Evolutionary conservation across 2,329 filamentous ascomycete genomes (phyloP).

Genomic region (Colletotrichum chrysophilum): DNA sequence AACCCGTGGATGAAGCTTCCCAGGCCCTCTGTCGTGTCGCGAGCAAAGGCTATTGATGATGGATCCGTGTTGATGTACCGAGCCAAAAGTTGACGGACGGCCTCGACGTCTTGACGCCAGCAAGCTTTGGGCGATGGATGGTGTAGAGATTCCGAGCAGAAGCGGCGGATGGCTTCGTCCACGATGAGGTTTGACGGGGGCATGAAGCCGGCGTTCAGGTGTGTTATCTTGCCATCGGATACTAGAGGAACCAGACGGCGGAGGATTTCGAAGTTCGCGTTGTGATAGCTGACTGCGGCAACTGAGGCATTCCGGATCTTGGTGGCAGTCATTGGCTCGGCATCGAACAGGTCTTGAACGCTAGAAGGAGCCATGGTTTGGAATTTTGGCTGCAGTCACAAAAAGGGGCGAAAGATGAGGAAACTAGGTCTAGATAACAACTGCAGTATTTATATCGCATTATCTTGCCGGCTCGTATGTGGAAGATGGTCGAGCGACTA

Average conservation of each 20-base stretch:
- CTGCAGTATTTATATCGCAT: neutral
- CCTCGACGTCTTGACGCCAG: neutral
- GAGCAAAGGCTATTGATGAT: constrained; percentile 30
- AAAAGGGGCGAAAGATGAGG: neutral
- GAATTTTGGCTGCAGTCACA: neutral
- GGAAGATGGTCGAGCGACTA: neutral
- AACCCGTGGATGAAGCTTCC: constrained; percentile 30
- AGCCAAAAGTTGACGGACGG: constrained; percentile 22
- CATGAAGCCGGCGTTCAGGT: constrained; percentile 34
- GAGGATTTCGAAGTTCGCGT: constrained; percentile 21
- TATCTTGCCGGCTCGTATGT: neutral
- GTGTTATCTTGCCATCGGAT: constrained; percentile 20
- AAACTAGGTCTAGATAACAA: accelerated
- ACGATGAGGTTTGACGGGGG: constrained; percentile 35
- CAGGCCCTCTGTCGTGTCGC: constrained; percentile 37
- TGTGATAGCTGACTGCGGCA: neutral
- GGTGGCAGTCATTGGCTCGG: neutral
- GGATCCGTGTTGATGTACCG: constrained; percentile 32
- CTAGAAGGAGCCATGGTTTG: neutral
- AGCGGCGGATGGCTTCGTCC: constrained; percentile 31
- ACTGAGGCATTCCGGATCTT: neutral
- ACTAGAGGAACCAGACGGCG: constrained; percentile 27
- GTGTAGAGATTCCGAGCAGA: constrained; percentile 29
- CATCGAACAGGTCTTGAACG: neutral
- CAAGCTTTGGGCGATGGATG: constrained; percentile 25